Evolutionary conservation across 2,329 filamentous ascomycete species (phyloP), one percentile per base, ranked within the genome.

Genomic region (Fusarium sp.): DNA sequence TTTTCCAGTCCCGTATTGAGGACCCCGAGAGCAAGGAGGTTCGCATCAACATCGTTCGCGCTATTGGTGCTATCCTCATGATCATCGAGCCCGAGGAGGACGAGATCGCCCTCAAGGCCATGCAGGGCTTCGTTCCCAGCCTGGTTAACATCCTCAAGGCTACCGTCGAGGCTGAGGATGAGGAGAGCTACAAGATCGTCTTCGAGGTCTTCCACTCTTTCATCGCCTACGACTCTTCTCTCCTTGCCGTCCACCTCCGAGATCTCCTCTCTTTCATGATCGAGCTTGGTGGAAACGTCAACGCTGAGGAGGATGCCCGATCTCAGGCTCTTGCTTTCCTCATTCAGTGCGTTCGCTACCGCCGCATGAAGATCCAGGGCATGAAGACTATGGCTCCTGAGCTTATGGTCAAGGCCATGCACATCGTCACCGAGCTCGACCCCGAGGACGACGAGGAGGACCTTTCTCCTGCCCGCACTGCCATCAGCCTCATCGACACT

Each of bases 181-280:
- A 98, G 74, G 94, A 97, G 78, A 91, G 92, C 78, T 90, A 92
- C 74, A 93, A 95, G 85, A 90, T 95, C 78, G 89, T 93, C 26
- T 99, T 98, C 75, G 96, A 98, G 79, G 94, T 97, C 72, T 97
- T 98, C 88, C 96, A 98, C 84, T 96, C 93, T 52, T 90, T 98
- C 75, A 88, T 99, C 56, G 92, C 92, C 69, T 97, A 93, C 79
- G 95, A 98, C 79, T 91, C 93, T 30, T 88, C 93, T 48, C 88
- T 98, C 52, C 84, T 98, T 54, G 92, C 91, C 71, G 86, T 88
- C 58, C 94, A 98, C 83, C 93, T 99, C 77, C 93, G 91, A 78
- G 93, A 98, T 75, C 87, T 99, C 11, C 86, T 98, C 65, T 89
- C 92, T 73, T 97, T 98, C 85, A 98, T 98, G 93, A 91, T 97